Conservation (phyloP, 192 early-diverging fungal genomes). For the Paraglomus occultum region DNA sequence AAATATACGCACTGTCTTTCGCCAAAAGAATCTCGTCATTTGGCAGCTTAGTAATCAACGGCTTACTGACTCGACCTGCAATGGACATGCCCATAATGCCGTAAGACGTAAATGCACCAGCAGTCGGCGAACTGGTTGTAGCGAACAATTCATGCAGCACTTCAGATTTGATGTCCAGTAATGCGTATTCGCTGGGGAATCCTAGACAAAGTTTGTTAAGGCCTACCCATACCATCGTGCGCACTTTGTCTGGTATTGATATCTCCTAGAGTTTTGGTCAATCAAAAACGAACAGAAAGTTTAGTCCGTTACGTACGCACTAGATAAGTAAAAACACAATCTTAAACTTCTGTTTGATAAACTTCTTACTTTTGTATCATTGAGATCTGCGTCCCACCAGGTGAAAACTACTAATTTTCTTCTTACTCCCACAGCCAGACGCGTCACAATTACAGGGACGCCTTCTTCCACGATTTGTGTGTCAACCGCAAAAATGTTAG, state of each 20-base stretch:
- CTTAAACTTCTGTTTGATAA: neutral
- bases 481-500: slow-evolving; percentile 70
- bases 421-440: slow-evolving; percentile 71
- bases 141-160: slow-evolving; percentile 55
- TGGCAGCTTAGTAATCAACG: slow-evolving; percentile 59
- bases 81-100: slow-evolving; percentile 44
- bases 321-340: neutral
- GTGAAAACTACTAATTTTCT: slow-evolving; percentile 71
- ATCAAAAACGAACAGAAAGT: neutral
- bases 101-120: slow-evolving; percentile 35
- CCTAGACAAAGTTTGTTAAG: slow-evolving; percentile 65
- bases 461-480: slow-evolving; percentile 54
- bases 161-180: slow-evolving; percentile 59
- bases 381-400: slow-evolving; percentile 73
- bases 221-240: slow-evolving; percentile 76
- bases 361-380: slow-evolving; percentile 51
- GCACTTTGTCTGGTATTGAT: slow-evolving; percentile 65
- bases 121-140: slow-evolving; percentile 38
- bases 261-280: slow-evolving; percentile 54
- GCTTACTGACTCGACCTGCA: slow-evolving; percentile 51
- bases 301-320: neutral
- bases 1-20: slow-evolving; percentile 51
- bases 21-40: slow-evolving; percentile 64
- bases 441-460: slow-evolving; percentile 66
- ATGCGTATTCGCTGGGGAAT: slow-evolving; percentile 58